Base-by-base conservation (phyloP, 2,329 filamentous ascomycete genomes). In the Pseudogymnoascus sp. region DNA sequence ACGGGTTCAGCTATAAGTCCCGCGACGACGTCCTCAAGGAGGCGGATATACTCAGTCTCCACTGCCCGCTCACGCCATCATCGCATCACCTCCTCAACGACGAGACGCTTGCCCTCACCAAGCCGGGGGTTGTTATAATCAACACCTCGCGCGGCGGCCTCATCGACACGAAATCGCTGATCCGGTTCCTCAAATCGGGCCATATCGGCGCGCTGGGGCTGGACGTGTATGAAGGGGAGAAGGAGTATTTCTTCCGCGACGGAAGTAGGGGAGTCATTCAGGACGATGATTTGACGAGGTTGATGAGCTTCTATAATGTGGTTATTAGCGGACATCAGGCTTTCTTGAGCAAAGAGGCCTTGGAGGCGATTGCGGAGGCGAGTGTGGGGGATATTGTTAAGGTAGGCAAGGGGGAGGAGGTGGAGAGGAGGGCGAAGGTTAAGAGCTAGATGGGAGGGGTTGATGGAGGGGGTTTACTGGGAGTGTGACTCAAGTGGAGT, bases 81-180 rank as follows among this genome's bases (percentile, higher is more conserved):
- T 79, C 78, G 0, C 82, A 86, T 63, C 67, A 70, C 34, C 72
- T 77, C 62, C 71, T 74, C 35, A 84, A 84, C 47, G 72, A 76
- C 59, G 84, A 80, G 0, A 75, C 88, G 71, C 73, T 89, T 32
- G n/a, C 28, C 28, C 28, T 54, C 9, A 54, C 28, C 9, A 54
- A 54, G 5, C 25, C 9, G 1, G 47, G 47, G 1, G 28, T 54
- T 1, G 47, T 54, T 2, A 54, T 54, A 12, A 77, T 89, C 65
- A 88, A 89, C 72, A 89, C 86, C 0, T 87, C 85, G 3, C 81
- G 87, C 1, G 87, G 86, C 18, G 84, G 80, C 1, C 74, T 89
- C 60, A 77, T 89, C 63, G 76, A 87, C 68, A 86, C 84, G 0
- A 72, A 74, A 30, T 80, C 83, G 9, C 79, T 86, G 61, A 82